Evolutionary conservation across 768 basidiomycete species (phyloP).

Genomic region (Amanita rubescens): DNA sequence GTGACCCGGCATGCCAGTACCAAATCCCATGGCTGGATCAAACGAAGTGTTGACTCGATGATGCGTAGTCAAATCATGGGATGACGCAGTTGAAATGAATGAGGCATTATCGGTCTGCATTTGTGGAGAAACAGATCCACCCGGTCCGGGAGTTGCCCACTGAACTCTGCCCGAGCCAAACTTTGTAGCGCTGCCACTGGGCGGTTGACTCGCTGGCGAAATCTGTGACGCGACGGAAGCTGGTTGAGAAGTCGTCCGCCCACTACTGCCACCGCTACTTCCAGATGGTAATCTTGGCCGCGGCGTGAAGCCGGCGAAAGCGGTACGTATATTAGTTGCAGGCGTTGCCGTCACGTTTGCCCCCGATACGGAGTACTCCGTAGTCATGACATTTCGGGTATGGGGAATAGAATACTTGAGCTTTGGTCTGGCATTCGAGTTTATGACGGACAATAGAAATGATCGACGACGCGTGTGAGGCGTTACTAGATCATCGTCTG

Average conservation of each 20-base stretch:
- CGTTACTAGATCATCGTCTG: constrained; percentile 46
- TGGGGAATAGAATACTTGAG: constrained; percentile 54
- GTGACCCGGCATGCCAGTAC: constrained; percentile 49
- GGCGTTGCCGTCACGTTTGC: constrained; percentile 25
- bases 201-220: constrained; percentile 15
- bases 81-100: constrained; percentile 76
- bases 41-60: constrained; percentile 82
- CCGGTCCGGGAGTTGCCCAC: constrained; percentile 1
- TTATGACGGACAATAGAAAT: constrained; percentile 78
- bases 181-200: background rate
- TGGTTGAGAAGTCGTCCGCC: constrained; percentile 41
- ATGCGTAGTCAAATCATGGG: constrained; percentile 81
- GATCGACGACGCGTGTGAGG: constrained; percentile 70
- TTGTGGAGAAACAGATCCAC: constrained; percentile 11
- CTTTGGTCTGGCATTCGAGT: constrained; percentile 72
- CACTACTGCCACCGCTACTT: constrained; percentile 11
- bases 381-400: constrained; percentile 23
- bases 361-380: constrained; percentile 29
- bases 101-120: constrained; percentile 32
- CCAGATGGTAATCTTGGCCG: constrained; percentile 37
- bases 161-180: background rate
- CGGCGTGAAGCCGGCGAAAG: constrained; percentile 62
- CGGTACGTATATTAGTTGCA: constrained; percentile 33
- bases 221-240: constrained; percentile 23
- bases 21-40: constrained; percentile 75